Evolutionary conservation across 2,329 filamentous ascomycete species (phyloP).

Genomic region (Diaporthe velutina): DNA sequence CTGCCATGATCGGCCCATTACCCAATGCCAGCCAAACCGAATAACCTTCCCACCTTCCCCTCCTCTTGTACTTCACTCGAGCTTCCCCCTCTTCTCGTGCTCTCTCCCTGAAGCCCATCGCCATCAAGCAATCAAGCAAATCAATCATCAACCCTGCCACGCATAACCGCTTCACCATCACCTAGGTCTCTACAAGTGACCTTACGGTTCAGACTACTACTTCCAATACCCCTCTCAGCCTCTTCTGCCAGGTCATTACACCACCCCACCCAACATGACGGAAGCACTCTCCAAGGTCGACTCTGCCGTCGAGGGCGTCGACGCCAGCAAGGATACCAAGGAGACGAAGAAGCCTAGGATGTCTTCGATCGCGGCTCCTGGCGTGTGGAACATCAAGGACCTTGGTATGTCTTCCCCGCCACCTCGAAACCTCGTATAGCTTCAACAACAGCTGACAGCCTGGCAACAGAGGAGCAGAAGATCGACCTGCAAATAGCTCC

Average conservation of each 20-base stretch:
- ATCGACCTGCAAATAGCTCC: conserved; percentile 79
- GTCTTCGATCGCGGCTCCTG: conserved; percentile 79
- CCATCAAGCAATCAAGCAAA: neutral
- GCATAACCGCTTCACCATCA: neutral
- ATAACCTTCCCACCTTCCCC: conserved; percentile 37
- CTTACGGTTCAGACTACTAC: neutral
- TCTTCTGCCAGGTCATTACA: conserved; percentile 44
- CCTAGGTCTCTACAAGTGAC: neutral
- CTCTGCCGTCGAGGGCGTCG: conserved; percentile 86
- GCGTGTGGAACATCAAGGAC: conserved; percentile 86
- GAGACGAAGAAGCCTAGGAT: conserved; percentile 75
- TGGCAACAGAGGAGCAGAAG: conserved; percentile 76
- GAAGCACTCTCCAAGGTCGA: conserved; percentile 87
- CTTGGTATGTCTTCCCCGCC: conserved; percentile 73
- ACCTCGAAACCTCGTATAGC: neutral
- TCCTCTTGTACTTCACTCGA: conserved; percentile 34
- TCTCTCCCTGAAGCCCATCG: conserved; percentile 15
- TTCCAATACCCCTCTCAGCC: neutral
- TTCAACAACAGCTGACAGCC: conserved; percentile 21
- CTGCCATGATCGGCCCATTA: conserved; percentile 31
- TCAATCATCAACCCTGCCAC: conserved; percentile 13
- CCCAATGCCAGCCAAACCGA: conserved; percentile 27
- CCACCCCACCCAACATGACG: conserved; percentile 51
- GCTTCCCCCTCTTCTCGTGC: conserved; percentile 36
- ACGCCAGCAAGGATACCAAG: conserved; percentile 76